Evolutionary conservation across 2,329 filamentous ascomycete species (phyloP).

Genomic region (Alternaria infectoria): DNA sequence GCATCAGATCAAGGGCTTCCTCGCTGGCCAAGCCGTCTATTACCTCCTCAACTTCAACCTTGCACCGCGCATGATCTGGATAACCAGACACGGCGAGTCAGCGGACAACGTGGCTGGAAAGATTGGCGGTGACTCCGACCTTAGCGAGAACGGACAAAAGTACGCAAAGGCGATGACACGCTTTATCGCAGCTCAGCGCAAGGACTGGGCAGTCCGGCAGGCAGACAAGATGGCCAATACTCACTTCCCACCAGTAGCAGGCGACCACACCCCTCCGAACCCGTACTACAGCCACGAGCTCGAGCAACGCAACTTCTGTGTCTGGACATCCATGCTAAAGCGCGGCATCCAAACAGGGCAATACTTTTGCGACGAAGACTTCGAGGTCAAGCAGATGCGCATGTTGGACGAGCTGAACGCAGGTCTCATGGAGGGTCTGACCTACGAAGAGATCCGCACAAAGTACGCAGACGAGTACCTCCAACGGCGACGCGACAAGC

Average conservation of each 20-base stretch:
- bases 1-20: constrained; percentile 87
- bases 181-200: constrained; percentile 82
- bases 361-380: constrained; percentile 90
- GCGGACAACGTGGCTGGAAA: constrained; percentile 84
- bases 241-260: constrained; percentile 86
- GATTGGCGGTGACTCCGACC: constrained; percentile 86
- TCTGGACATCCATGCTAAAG: constrained; percentile 97
- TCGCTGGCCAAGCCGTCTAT: constrained; percentile 89
- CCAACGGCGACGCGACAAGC: constrained; percentile 81
- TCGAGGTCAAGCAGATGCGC: constrained; percentile 95
- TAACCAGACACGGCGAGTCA: constrained; percentile 93
- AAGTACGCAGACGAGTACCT: constrained; percentile 81
- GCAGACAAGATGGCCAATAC: constrained; percentile 76
- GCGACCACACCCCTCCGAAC: constrained; percentile 93
- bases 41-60: constrained; percentile 98
- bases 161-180: constrained; percentile 81
- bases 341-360: constrained; percentile 87
- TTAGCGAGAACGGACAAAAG: constrained; percentile 78
- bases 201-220: constrained; percentile 83
- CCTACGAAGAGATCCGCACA: constrained; percentile 86
- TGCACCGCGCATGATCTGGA: constrained; percentile 95
- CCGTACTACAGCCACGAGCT: constrained; percentile 68
- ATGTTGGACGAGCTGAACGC: constrained; percentile 98
- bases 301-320: constrained; percentile 86
- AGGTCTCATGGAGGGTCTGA: constrained; percentile 91